Evolutionary conservation across 805 yeast genomes (phyloP), one percentile per base, ranked within the genome.

Genomic region (Hermanozyma aechmeae): DNA sequence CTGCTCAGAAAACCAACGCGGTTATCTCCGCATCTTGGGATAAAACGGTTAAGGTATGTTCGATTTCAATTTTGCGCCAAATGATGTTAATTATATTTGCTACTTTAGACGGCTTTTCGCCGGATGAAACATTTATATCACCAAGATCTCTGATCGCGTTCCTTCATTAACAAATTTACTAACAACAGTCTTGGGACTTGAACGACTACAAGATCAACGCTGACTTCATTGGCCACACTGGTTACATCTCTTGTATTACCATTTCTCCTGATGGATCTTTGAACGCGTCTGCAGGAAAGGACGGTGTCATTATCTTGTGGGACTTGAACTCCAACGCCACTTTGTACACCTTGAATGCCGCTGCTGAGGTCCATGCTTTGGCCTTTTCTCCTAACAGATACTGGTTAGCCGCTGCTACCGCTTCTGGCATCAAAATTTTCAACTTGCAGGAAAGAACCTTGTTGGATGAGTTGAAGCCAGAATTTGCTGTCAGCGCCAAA

Each of bases 341-440:
- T 58, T 74, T 87, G 59, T 89, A 86, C 94, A 79, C 95, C 58
- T 77, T 92, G 66, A 71, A 75, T 56, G 89, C 95, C 54, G 85
- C 92, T 66, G 92, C 89, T 61, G 97, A 89, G 76, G 86, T 92
- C 53, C 84, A 84, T 69, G 93, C 96, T 64, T 77, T 92, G 63
- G 95, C 96, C 55, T 92, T 92, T 95, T 89, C 97, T 66, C 98
- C 99, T 73, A 84, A 84, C 94, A 87, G 98, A 81, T 92, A 84
- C 93, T 92, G 98, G 98, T 82, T 92, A 68, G 89, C 95, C 65
- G 98, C 97, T 71, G 97, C 98, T 61, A 92, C 99, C 55, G 72
- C 96, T 48, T 71, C 95, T 50, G 92, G 96, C 60, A 85, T 92
- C 76, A 89, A 87, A 83, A 79, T 92, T 77, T 92, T 78, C 84